A percentile compares a stretch with the other conserved stretches of the same genome.
These are phyloP conservation scores for Alternaria alternata DNA, from an alignment of 2,329 filamentous ascomycete species.

Conservation along the genomic window DNA sequence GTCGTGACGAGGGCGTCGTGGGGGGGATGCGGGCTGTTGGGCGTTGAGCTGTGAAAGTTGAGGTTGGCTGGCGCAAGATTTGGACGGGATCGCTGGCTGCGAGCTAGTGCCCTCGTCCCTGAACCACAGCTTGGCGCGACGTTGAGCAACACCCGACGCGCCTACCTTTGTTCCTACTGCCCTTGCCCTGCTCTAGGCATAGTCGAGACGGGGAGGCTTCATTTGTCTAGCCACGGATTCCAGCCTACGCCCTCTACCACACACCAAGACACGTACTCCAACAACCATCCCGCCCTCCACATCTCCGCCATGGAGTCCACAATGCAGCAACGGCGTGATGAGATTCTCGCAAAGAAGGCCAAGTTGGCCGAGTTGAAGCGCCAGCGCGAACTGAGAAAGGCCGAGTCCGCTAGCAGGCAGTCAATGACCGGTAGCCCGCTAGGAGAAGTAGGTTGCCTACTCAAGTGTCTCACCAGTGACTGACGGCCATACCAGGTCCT, in stretches of 20 bases:
- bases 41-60: conserved; percentile 37
- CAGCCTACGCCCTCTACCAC: background rate
- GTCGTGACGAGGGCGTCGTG: conserved; percentile 31
- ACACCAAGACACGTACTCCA: background rate
- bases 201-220: background rate
- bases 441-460: conserved; percentile 68
- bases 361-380: conserved; percentile 96
- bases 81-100: conserved; percentile 25
- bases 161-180: conserved; percentile 3
- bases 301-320: conserved; percentile 54
- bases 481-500: conserved; percentile 62
- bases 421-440: conserved; percentile 67
- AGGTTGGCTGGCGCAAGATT: conserved; percentile 42
- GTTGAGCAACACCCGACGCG: conserved; percentile 18
- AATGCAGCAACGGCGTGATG: conserved; percentile 86
- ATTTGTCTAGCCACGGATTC: background rate
- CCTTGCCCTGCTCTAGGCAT: background rate
- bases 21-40: conserved; percentile 31
- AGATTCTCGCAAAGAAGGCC: conserved; percentile 95
- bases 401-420: conserved; percentile 74
- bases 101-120: conserved; percentile 29
- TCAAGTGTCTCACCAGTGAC: conserved; percentile 5
- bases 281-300: conserved; percentile 10
- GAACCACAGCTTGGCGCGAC: conserved; percentile 38
- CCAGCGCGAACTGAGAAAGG: conserved; percentile 83